Conservation (phyloP, 2,329 filamentous ascomycete genomes). For the Phialemonium atrogriseum region DNA sequence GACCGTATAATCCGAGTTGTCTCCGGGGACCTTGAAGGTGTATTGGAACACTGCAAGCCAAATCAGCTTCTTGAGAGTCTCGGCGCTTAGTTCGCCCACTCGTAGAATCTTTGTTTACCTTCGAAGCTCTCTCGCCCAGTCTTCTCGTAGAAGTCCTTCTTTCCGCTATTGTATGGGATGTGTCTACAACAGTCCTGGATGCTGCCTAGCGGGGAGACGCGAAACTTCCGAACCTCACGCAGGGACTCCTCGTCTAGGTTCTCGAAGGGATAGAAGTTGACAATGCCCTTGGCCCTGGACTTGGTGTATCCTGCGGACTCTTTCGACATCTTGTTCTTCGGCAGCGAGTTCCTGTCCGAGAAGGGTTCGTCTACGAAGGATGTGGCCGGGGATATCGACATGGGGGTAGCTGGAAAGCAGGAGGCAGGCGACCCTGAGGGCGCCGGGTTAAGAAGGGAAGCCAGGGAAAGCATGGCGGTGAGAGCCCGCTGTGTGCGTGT, state of each 20-base stretch:
- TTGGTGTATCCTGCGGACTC: slow-evolving; percentile 55
- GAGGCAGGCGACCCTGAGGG: slow-evolving; percentile 27
- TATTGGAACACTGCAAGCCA: slow-evolving; percentile 73
- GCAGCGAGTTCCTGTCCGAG: slow-evolving; percentile 17
- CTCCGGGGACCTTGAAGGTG: slow-evolving; percentile 62
- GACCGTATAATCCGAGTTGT: slow-evolving; percentile 61
- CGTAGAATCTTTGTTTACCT: slow-evolving; percentile 61
- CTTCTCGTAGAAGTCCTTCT: slow-evolving; percentile 79
- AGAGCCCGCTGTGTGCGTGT: slow-evolving; percentile 9
- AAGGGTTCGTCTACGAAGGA: slow-evolving; percentile 20
- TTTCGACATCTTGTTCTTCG: slow-evolving; percentile 55
- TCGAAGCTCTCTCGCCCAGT: slow-evolving; percentile 85
- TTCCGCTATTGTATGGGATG: slow-evolving; percentile 91
- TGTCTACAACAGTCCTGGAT: slow-evolving; percentile 59
- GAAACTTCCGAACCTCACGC: slow-evolving; percentile 52
- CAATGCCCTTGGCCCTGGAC: slow-evolving; percentile 52
- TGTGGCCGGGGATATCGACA: slow-evolving; percentile 26
- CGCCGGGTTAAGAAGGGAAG: slow-evolving; percentile 58
- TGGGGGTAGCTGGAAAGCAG: slow-evolving; percentile 31
- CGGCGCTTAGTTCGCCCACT: no score
- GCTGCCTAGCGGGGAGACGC: slow-evolving; percentile 56
- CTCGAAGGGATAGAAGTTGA: slow-evolving; percentile 72
- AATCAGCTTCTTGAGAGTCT: no score
- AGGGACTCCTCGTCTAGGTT: slow-evolving; percentile 48
- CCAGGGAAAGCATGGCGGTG: slow-evolving; percentile 53